Evolutionary conservation across 768 basidiomycete genomes (phyloP).

Genomic region (Amanita pallidorosea): DNA sequence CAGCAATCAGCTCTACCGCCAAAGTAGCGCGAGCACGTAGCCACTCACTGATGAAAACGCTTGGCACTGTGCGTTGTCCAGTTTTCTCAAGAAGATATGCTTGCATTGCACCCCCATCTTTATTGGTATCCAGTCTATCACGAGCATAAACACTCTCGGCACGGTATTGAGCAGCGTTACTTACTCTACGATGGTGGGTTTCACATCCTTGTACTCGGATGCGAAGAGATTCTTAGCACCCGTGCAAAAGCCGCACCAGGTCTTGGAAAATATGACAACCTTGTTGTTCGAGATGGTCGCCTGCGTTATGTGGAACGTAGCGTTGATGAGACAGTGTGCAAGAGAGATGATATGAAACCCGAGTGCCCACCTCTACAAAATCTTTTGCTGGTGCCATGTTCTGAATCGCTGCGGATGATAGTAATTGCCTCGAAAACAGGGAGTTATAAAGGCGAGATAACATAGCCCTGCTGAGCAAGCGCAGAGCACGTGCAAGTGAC

Average conservation of each 20-base stretch:
- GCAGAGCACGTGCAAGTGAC: background rate
- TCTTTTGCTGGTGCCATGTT: constrained; percentile 23
- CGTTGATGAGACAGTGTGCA: too few relatives aligned
- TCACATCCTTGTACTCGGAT: constrained; percentile 24
- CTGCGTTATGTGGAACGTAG: too few relatives aligned
- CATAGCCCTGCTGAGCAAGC: background rate
- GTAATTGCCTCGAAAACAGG: constrained; percentile 8
- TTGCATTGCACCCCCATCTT: constrained; percentile 57
- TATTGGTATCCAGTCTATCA: constrained; percentile 43
- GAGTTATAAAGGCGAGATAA: constrained; percentile 5
- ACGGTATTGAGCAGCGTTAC: constrained; percentile 8
- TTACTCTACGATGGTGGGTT: constrained; percentile 36
- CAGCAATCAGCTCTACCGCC: background rate
- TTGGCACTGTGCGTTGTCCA: constrained; percentile 63
- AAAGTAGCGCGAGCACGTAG: background rate
- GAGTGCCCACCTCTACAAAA: constrained; percentile 30
- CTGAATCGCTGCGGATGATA: constrained; percentile 17
- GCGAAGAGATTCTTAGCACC: constrained; percentile 37
- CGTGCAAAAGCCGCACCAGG: constrained; percentile 42
- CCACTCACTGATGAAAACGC: constrained; percentile 61
- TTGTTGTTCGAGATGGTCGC: constrained; percentile 39
- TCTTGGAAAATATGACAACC: constrained; percentile 52
- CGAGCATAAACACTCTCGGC: background rate
- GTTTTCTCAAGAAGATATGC: constrained; percentile 53
- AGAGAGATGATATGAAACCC: too few relatives aligned